phyloP scores from a whole-genome alignment of 148 eudicot species.

The Chenopodium berlandieri region DNA sequence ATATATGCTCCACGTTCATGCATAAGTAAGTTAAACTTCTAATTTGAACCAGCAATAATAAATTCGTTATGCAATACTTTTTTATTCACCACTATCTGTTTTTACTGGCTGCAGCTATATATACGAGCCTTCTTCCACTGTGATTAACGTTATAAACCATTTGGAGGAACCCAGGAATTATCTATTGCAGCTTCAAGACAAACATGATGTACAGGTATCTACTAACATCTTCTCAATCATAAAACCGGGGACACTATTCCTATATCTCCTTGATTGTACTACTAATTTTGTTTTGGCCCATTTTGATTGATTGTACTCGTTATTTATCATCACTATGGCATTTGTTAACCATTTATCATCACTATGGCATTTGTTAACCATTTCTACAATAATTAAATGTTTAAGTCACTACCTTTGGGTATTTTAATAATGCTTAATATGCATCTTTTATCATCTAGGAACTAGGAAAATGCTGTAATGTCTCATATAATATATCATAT shows the following conservation, averaged over 20 bases:
- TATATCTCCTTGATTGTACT: not conserved
- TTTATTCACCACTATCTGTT: not conserved
- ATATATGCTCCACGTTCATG: not conserved
- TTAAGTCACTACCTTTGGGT: not conserved
- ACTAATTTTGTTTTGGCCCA: not conserved
- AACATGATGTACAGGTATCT: slow-evolving; percentile 76
- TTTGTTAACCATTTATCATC: not conserved
- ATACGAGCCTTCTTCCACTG: slow-evolving; percentile 82
- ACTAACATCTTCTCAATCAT: not conserved
- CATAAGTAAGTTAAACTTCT: not conserved
- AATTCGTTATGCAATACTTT: slow-evolving; percentile 2
- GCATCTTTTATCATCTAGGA: not conserved
- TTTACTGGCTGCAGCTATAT: slow-evolving; percentile 59
- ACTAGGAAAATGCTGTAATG: too few species aligned
- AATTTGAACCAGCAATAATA: not conserved
- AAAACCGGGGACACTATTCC: not conserved
- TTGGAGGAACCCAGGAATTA: slow-evolving; percentile 76
- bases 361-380: not conserved
- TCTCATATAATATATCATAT: not conserved
- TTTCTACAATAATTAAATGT: not conserved
- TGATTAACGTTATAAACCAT: slow-evolving; percentile 50
- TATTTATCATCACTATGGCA: not conserved
- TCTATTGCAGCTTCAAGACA: slow-evolving; percentile 82
- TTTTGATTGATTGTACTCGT: not conserved
- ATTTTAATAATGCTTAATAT: not conserved